phyloP scores from a whole-genome alignment of 495 filamentous ascomycete genomes.

The Neurospora africana region DNA sequence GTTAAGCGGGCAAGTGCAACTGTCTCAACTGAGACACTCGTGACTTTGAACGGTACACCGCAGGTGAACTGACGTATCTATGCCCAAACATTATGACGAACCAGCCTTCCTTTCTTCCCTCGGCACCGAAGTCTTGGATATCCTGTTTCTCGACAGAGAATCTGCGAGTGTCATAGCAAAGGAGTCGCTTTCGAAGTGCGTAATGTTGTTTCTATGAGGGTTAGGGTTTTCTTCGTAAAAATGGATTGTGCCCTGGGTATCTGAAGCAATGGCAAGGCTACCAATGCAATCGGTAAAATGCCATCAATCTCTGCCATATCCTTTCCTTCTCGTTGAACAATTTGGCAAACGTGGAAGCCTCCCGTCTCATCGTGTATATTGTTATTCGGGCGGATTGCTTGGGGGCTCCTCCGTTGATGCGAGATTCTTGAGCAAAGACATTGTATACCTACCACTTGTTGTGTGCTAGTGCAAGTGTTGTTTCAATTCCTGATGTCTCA shows the following conservation, averaged over 20 bases:
- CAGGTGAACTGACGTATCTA: background rate
- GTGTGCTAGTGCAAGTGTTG: background rate
- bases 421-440: background rate
- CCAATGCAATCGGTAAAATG: background rate
- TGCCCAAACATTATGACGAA: background rate
- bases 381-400: background rate
- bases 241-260: background rate
- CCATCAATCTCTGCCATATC: background rate
- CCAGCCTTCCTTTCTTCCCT: background rate
- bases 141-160: background rate
- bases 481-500: background rate
- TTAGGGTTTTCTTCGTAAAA: background rate
- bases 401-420: background rate
- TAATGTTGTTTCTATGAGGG: background rate
- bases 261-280: background rate
- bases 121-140: background rate
- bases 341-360: background rate
- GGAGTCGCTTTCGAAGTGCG: background rate
- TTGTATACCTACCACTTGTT: background rate
- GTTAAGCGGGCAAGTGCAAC: background rate
- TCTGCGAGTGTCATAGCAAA: background rate
- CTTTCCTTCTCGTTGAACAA: background rate
- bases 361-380: background rate
- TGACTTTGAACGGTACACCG: background rate
- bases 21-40: background rate